Conservation (phyloP, 345 rosid genomes). For the Luvunga scandens region DNA sequence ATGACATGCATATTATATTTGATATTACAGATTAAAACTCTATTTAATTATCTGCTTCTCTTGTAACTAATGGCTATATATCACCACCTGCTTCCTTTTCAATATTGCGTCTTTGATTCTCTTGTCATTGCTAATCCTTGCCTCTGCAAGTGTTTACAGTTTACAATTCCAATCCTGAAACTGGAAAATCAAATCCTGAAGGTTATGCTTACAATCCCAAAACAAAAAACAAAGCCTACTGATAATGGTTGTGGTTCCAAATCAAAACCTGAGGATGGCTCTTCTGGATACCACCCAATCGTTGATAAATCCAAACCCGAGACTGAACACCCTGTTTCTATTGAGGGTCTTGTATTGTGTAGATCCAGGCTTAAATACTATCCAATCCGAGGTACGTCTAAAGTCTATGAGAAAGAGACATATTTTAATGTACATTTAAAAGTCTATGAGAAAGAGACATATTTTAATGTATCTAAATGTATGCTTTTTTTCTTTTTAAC, state of each 20-base stretch:
- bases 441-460: too few species aligned
- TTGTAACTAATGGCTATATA: background rate
- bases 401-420: too few species aligned
- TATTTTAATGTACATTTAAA: too few species aligned
- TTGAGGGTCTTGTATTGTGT: constrained; percentile 34
- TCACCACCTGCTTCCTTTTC: background rate
- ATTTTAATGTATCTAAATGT: too few species aligned
- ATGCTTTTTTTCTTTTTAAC: too few species aligned
- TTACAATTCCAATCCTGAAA: background rate
- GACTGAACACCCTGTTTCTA: constrained; percentile 4
- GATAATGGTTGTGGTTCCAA: too few species aligned
- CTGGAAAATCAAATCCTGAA: background rate
- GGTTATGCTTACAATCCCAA: background rate
- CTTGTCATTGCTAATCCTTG: constrained; percentile 1
- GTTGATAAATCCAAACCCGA: background rate
- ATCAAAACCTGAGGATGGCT: background rate
- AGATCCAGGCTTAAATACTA: constrained; percentile 13
- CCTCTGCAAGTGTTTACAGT: constrained; percentile 12
- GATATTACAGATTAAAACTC: too few species aligned
- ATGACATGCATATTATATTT: too few species aligned
- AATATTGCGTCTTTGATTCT: background rate
- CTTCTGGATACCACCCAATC: background rate
- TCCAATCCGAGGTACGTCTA: constrained; percentile 20
- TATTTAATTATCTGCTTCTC: too few species aligned
- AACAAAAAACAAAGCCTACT: background rate